phyloP scores from a whole-genome alignment of 331 rosid genomes.

The Acacia concinna region DNA sequence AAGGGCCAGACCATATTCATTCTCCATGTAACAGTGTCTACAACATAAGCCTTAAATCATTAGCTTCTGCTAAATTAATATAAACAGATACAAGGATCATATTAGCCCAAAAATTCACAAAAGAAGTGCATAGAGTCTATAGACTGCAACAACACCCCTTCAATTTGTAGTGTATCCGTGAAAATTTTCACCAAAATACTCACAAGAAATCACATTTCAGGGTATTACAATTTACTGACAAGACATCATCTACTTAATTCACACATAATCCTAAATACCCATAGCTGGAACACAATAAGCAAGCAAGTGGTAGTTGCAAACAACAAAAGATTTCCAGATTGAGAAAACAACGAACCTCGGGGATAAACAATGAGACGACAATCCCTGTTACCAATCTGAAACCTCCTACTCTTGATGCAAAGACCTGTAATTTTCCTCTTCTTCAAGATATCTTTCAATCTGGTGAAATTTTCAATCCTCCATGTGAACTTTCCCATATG shows the following conservation, averaged over 20 bases:
- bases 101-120: slow-evolving; percentile 26
- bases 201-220: slow-evolving; percentile 36
- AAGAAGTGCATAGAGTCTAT: slow-evolving; percentile 1
- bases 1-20: slow-evolving; percentile 24
- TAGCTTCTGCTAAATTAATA: slow-evolving; percentile 38
- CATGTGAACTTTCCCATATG: slow-evolving; percentile 96
- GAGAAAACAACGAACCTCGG: slow-evolving; percentile 68
- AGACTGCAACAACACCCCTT: slow-evolving; percentile 21
- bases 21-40: slow-evolving; percentile 8
- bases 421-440: slow-evolving; percentile 98
- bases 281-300: slow-evolving; percentile 30
- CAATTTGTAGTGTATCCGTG: slow-evolving; percentile 27
- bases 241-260: slow-evolving; percentile 15
- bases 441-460: slow-evolving; percentile 91
- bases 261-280: neutral
- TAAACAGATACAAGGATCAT: slow-evolving; percentile 31
- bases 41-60: slow-evolving; percentile 28
- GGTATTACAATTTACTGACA: slow-evolving; percentile 8
- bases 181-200: slow-evolving; percentile 35
- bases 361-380: slow-evolving; percentile 99
- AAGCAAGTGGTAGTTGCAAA: slow-evolving; percentile 10
- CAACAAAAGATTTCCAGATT: slow-evolving; percentile 12
- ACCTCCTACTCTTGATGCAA: slow-evolving; percentile 96
- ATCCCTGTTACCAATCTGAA: slow-evolving; percentile 78
- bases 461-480: slow-evolving; percentile 93